Evolutionary conservation across 148 eudicot species (phyloP), one percentile per base, ranked within the genome.

Genomic region (Chenopodium berlandieri): DNA sequence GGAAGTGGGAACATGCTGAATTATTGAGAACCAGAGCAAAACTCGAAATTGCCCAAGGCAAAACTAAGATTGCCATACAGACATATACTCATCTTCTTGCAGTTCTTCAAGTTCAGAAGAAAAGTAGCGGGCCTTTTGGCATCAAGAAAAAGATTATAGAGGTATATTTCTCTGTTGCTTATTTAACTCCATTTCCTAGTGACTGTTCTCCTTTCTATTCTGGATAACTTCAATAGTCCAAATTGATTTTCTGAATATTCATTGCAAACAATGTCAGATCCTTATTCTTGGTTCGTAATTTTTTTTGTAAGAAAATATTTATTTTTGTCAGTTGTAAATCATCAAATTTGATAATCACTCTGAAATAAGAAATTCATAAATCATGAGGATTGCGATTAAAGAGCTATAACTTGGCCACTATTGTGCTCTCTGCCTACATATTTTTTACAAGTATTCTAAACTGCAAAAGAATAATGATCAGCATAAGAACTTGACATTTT

Each of bases 31-130:
- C 94, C 1, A 93, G 90, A 86, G 98, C 98, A 74, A 95, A 91
- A 75, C 89, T 95, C 32, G 89, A 92, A 83, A 84, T 91, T 71
- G 93, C 90, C 32, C 98, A 90, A 79, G 91, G 91, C 68, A 84
- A 89, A 48, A 76, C 85, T 22, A 91, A 90, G 80, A 83, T 82
- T 85, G 96, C 93, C 10, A 85, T 92, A 71, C 81, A 86, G 82
- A 92, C 97, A 60, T 95, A 91, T 86, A 88, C 91, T 31, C 91
- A 88, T 81, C 84, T 93, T 86, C 94, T 95, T 79, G 98, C 97
- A 7, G 88, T 90, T 79, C 90, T 95, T 86, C 97, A 93, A 90
- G 90, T 91, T 78, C 90, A 85, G 72, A 86, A 81, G 73, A 95
- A 91, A 85, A 88, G 91, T 79, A 87, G 85, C 67, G 85, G 44